Evolutionary conservation across 176 grass and related monocot species (phyloP).

Genomic region (Rhynchospora breviuscula): DNA sequence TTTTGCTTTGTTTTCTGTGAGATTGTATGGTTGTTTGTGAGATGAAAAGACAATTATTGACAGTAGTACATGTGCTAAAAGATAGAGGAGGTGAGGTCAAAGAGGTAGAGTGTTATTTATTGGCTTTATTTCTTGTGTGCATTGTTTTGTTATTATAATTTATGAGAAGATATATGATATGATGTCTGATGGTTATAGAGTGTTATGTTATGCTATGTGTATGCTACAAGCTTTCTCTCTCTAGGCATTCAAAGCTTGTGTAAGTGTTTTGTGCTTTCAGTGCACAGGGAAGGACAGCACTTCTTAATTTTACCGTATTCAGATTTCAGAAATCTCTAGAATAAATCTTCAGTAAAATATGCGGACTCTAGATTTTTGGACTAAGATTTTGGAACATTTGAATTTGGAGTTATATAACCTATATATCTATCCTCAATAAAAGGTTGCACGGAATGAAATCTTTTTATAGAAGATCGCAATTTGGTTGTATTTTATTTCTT

Average conservation of each 20-base stretch:
- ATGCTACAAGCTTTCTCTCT: background rate
- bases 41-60: constrained; percentile 25
- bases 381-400: background rate
- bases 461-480: background rate
- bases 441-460: background rate
- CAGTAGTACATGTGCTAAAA: constrained; percentile 32
- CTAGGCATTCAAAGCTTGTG: constrained; percentile 9
- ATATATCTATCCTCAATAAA: background rate
- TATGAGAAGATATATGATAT: constrained; percentile 21
- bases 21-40: constrained; percentile 7
- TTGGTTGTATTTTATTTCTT: background rate
- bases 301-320: background rate
- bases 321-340: background rate
- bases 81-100: constrained; percentile 20
- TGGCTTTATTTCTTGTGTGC: constrained; percentile 1
- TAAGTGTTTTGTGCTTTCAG: constrained; percentile 24
- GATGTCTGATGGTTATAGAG: constrained; percentile 4
- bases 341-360: background rate
- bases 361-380: background rate
- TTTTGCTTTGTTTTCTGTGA: constrained; percentile 18
- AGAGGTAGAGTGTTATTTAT: constrained; percentile 14
- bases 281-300: background rate
- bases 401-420: constrained; percentile 2
- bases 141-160: constrained; percentile 15
- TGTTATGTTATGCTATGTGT: background rate